These are phyloP conservation scores for Vitellaria paradoxa DNA, from an alignment of 179 eudicot species.

Conservation along the genomic window DNA sequence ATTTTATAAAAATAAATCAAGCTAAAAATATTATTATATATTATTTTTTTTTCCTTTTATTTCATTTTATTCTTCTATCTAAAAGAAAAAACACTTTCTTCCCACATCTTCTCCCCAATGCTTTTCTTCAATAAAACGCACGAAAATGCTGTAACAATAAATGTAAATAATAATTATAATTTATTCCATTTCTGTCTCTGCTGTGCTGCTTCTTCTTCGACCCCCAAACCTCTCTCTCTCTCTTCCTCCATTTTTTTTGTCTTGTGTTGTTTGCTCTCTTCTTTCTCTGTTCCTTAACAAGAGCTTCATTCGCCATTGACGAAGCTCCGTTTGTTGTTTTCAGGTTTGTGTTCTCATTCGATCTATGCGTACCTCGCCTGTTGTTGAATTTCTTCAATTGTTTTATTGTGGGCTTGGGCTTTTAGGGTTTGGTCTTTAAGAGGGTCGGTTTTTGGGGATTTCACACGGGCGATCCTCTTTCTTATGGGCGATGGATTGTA, in stretches of 20 bases:
- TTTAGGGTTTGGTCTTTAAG: neutral
- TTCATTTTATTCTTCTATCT: too few relatives aligned
- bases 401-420: neutral
- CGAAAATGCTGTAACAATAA: neutral
- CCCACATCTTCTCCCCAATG: too few relatives aligned
- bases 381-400: neutral
- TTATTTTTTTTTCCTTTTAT: neutral
- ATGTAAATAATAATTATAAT: neutral
- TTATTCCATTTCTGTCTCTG: neutral
- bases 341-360: conserved; percentile 12
- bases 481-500: neutral
- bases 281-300: neutral
- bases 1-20: too few relatives aligned
- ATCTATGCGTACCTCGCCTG: neutral
- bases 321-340: conserved; percentile 8
- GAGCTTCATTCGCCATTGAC: conserved; percentile 9
- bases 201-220: conserved; percentile 11
- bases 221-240: conserved; percentile 4
- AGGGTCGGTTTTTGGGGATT: neutral
- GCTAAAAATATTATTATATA: too few relatives aligned
- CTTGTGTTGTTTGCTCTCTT: neutral
- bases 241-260: neutral
- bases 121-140: neutral
- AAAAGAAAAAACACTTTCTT: too few relatives aligned
- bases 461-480: neutral